phyloP scores from a whole-genome alignment of 1,284 basidiomycete genomes.

The Melanopsichium pennsylvanicum region DNA sequence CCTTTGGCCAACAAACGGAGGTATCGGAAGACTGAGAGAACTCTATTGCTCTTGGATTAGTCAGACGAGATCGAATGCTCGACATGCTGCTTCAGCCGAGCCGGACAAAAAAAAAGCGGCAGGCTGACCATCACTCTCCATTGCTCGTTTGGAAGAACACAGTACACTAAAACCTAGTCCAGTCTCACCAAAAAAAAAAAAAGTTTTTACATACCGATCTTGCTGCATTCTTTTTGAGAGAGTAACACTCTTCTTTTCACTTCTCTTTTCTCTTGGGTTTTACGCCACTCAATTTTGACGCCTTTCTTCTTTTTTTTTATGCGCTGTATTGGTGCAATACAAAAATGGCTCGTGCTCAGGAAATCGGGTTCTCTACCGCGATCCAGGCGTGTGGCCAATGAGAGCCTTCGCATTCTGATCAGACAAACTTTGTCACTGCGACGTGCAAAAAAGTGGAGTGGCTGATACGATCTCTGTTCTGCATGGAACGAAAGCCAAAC shows the following conservation, averaged over 20 bases:
- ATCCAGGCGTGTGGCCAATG: too few species aligned
- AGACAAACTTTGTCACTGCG: too few species aligned
- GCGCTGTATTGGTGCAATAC: not conserved
- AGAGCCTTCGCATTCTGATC: too few species aligned
- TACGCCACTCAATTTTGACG: not conserved
- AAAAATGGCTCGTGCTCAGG: constrained; percentile 5
- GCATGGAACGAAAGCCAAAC: too few species aligned
- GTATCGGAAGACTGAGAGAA: too few species aligned
- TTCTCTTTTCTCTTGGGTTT: not conserved
- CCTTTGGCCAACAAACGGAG: too few species aligned
- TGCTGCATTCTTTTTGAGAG: constrained; percentile 4
- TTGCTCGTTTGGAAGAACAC: too few species aligned
- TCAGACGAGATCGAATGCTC: not conserved
- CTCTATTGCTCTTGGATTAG: not conserved
- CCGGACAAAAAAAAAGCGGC: constrained; percentile 1
- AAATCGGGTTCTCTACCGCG: too few species aligned
- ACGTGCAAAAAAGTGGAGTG: not conserved
- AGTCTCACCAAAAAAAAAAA: not conserved
- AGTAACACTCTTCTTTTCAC: constrained; percentile 7
- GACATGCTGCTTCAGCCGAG: not conserved
- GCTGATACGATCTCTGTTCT: too few species aligned
- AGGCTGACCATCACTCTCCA: too few species aligned
- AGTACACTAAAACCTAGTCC: too few species aligned
- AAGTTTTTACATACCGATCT: constrained; percentile 2
- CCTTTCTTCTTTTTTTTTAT: not conserved